Base-by-base conservation (phyloP, 2,329 filamentous ascomycete species). In the Coniella vitis region DNA sequence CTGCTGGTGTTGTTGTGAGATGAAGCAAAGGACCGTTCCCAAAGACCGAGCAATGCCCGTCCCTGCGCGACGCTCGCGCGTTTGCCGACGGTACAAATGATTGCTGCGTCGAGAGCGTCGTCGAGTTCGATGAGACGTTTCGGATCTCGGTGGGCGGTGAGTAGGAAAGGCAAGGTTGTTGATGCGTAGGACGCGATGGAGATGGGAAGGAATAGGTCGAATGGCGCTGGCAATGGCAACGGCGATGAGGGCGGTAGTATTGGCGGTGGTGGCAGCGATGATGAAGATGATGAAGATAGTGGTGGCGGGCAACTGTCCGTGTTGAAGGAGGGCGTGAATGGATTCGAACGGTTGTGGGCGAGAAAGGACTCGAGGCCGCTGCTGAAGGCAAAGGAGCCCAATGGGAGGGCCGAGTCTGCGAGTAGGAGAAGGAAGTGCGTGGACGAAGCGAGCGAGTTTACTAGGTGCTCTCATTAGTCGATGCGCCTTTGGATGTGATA, bases 341-440 rank as follows among this genome's bases (percentile, higher is more conserved):
- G 4, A 44, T 40, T 45, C 55, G 49, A 52, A 52, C 66, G 69
- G 56, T 73, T 72, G 69, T 93, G 87, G 3, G 84, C 83, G 16
- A 90, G 79, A 64, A 85, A 91, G 36, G 87, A 91, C 68, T 93
- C 87, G 14, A 93, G 76, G 3, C 87, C 87, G 57, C 81, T 86
- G 70, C 83, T 87, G 70, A 91, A 93, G 59, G 87, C 87, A 68
- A 93, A 93, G n/a, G 87, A 88, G 49, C 87, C 87, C 0, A 93
- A 74, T 1, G 87, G 87, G 2, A 93, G 78, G 13, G 86, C 86
- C 1, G 87, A 90, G 70, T 93, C 87, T 41, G 87, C 81, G 42
- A 91, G 81, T 3, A 93, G 74, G 29, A 91, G 78, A 34, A 90
- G 78, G 56, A 85, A 83, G 65, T 91, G 87, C 22, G 75, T 62